Conservation (phyloP, 139 green algal species). For the Chlamydomonas incerta region DNA sequence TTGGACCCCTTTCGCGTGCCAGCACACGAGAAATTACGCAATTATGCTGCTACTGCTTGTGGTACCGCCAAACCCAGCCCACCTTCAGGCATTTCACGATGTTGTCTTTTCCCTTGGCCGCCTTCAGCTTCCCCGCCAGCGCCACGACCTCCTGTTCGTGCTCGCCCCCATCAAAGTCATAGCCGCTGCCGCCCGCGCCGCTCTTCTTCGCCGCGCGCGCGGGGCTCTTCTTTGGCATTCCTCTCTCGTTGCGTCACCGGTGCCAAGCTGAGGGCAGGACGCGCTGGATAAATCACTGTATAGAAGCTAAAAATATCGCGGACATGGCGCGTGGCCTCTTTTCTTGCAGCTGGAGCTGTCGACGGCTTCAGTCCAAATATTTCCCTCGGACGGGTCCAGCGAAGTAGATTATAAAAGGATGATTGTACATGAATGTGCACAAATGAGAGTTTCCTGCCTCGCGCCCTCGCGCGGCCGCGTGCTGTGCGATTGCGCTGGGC, state of each 20-base stretch:
- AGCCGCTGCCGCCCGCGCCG: background rate
- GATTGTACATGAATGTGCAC: too few species aligned
- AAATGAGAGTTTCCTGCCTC: too few species aligned
- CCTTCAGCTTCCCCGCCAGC: slow-evolving; percentile 12
- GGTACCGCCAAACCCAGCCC: too few species aligned
- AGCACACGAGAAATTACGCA: too few species aligned
- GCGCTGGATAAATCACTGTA: background rate
- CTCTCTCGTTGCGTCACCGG: background rate
- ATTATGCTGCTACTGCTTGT: too few species aligned
- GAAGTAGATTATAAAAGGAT: too few species aligned
- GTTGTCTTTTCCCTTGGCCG: slow-evolving; percentile 61
- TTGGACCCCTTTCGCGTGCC: too few species aligned
- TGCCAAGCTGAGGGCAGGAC: background rate
- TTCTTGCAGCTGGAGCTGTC: background rate
- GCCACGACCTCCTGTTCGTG: background rate
- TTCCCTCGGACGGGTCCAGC: too few species aligned
- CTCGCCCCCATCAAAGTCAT: background rate
- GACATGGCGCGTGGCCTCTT: background rate
- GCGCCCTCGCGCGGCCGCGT: too few species aligned
- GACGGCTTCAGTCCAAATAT: too few species aligned
- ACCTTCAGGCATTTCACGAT: slow-evolving; percentile 67
- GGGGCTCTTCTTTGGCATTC: background rate
- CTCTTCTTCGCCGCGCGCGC: background rate
- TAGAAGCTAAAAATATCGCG: background rate
- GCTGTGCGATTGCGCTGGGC: too few species aligned